Evolutionary conservation across 164 flowering plant species (phyloP).

Genomic region (Kingdonia uniflora): DNA sequence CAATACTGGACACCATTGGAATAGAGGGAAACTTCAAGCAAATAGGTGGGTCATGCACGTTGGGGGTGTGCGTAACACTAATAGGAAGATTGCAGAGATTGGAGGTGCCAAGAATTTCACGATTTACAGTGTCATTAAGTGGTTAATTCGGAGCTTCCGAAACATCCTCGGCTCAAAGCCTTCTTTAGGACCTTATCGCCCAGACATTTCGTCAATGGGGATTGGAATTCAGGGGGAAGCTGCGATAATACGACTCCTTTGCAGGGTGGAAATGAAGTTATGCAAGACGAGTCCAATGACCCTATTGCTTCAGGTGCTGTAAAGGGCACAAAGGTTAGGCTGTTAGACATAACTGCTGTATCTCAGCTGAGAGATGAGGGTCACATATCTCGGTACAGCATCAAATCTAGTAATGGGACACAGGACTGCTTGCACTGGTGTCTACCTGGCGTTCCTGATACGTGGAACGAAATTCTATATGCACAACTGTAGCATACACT

Average conservation of each 20-base stretch:
- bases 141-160: conserved; percentile 61
- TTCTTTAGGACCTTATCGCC: conserved; percentile 68
- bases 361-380: conserved; percentile 79
- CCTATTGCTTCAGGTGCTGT: conserved; percentile 42
- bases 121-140: conserved; percentile 40
- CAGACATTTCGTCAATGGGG: conserved; percentile 77
- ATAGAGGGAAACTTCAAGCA: conserved; percentile 57
- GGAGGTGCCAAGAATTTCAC: conserved; percentile 60
- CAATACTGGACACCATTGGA: conserved; percentile 59
- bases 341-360: conserved; percentile 62
- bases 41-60: conserved; percentile 76
- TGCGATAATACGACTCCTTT: conserved; percentile 64
- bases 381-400: conserved; percentile 62
- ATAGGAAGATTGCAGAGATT: conserved; percentile 39
- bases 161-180: conserved; percentile 47
- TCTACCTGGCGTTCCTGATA: conserved; percentile 78
- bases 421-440: conserved; percentile 94
- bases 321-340: conserved; percentile 48
- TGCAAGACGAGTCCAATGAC: conserved; percentile 55
- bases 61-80: conserved; percentile 44
- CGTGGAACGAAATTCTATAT: conserved; percentile 69
- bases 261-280: conserved; percentile 46
- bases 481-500: conserved; percentile 30
- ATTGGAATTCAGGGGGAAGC: conserved; percentile 87
- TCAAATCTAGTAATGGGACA: conserved; percentile 34